phyloP scores from a whole-genome alignment of 2,329 filamentous ascomycete species.

The Teratosphaeria nubilosa region DNA sequence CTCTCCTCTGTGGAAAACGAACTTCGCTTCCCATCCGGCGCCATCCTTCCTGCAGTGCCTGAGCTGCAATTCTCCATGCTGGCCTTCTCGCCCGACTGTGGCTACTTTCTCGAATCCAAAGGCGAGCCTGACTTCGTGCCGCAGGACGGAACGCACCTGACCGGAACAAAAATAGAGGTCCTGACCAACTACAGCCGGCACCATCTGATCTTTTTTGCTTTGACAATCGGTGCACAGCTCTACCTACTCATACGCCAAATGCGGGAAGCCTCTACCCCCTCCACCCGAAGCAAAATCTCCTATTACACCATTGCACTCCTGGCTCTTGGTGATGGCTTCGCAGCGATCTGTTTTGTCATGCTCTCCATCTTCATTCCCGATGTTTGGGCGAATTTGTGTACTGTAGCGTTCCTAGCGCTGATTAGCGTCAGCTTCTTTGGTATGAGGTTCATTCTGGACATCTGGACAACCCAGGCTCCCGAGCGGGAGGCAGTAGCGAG shows the following conservation, averaged over 20 bases:
- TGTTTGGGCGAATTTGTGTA: constrained; percentile 46
- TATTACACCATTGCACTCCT: constrained; percentile 55
- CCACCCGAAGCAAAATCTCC: constrained; percentile 53
- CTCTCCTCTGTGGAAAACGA: constrained; percentile 48
- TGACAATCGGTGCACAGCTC: constrained; percentile 43
- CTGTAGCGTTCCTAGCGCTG: constrained; percentile 49
- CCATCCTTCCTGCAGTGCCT: constrained; percentile 42
- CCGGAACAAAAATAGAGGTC: constrained; percentile 48
- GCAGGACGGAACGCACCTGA: constrained; percentile 42
- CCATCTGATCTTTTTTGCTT: constrained; percentile 43
- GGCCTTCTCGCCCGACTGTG: constrained; percentile 56
- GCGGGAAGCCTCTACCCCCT: constrained; percentile 55
- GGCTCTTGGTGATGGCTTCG: constrained; percentile 51
- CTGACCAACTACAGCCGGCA: constrained; percentile 37
- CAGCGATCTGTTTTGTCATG: constrained; percentile 43
- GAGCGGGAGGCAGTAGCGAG: constrained; percentile 35
- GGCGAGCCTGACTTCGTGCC: constrained; percentile 45
- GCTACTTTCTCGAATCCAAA: constrained; percentile 54
- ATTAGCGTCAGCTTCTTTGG: constrained; percentile 53
- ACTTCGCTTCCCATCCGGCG: constrained; percentile 49
- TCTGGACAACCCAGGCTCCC: constrained; percentile 54
- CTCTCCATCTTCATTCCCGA: constrained; percentile 46
- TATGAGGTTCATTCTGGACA: constrained; percentile 56
- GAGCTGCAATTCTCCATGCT: constrained; percentile 49
- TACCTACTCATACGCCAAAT: constrained; percentile 50